Evolutionary conservation across 2,329 filamentous ascomycete species (phyloP), one percentile per base, ranked within the genome.

Genomic region (Fusarium algeriense): DNA sequence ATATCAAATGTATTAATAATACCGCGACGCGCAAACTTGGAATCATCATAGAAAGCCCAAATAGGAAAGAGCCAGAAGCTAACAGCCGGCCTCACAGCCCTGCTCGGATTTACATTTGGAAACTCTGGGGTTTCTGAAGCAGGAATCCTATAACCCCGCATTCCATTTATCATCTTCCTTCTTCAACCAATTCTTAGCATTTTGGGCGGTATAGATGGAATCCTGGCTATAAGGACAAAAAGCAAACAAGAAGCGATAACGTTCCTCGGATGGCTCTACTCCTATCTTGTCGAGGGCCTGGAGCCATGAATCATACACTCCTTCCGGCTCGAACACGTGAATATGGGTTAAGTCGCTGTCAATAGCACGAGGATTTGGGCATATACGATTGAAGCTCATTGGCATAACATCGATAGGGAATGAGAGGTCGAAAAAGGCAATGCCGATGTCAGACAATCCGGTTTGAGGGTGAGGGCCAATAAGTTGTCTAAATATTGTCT

Each of bases 401-500:
- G 45, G 9, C 10, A 6, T 20, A 15, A 28, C 55, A 4, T 20
- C 15, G 12, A 58, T 58, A 5, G 55, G 45, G 8, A 53, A 13
- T 8, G 45, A 58, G 6, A 13, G 35, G 1, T 53, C 26, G 4
- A 53, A 34, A 12, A n/a, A 41, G 8, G 15, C 6, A 19, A n/a
- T 40, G 9, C 2, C 6, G 2, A 14, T 8, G 34, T 20, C 11
- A 6, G 11, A 0, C 15, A n/a, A 11, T 26, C 13, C 15, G 23
- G 5, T 17, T 19, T 19, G n/a, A 7, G 11, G 10, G 3, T 19
- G n/a, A 7, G 11, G 10, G 3, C 7, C 7, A 7, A 19, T 49
- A 7, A 23, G 23, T 0, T 14, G 15, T 1, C 15, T 3, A 34
- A 7, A 1, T 7, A 12, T 19, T 19, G 2, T 3, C 8, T 41